Evolutionary conservation across 768 basidiomycete genomes (phyloP).

Genomic region (Melanogaster broomeanus): DNA sequence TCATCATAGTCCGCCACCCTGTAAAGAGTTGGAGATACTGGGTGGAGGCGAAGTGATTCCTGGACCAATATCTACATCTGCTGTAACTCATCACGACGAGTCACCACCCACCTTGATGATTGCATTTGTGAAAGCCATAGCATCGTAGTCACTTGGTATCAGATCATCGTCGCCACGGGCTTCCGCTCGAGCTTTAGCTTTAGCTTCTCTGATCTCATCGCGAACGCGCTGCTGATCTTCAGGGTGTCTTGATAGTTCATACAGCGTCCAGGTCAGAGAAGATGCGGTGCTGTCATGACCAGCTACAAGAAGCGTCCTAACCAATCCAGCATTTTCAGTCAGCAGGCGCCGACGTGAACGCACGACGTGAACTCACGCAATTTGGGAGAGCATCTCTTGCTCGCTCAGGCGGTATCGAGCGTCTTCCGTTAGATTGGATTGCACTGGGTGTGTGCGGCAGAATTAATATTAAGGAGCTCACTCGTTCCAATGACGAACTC

Average conservation of each 20-base stretch:
- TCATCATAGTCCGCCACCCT: constrained; percentile 32
- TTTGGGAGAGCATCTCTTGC: constrained; percentile 35
- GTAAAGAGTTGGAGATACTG: constrained; percentile 27
- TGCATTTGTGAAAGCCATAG: constrained; percentile 34
- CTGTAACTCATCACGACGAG: not conserved
- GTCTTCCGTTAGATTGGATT: constrained; percentile 32
- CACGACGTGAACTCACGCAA: constrained; percentile 25
- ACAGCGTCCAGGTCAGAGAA: constrained; percentile 10
- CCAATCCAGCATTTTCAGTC: constrained; percentile 4
- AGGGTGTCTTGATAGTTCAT: constrained; percentile 16
- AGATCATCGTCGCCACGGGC: constrained; percentile 29
- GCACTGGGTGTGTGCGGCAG: constrained; percentile 15
- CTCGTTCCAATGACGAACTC: not conserved
- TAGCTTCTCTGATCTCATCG: constrained; percentile 18
- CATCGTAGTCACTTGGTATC: constrained; percentile 32
- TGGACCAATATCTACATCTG: not conserved
- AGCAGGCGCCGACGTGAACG: constrained; percentile 19
- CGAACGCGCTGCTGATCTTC: constrained; percentile 15
- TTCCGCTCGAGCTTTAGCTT: constrained; percentile 17
- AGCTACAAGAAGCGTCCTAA: constrained; percentile 14
- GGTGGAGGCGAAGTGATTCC: constrained; percentile 35
- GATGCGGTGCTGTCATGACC: constrained; percentile 21
- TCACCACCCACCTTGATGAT: constrained; percentile 31
- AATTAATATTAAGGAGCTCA: not conserved
- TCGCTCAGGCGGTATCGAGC: constrained; percentile 28